phyloP scores from a whole-genome alignment of 148 eudicot genomes.

The Camellia lanceoleosa region DNA sequence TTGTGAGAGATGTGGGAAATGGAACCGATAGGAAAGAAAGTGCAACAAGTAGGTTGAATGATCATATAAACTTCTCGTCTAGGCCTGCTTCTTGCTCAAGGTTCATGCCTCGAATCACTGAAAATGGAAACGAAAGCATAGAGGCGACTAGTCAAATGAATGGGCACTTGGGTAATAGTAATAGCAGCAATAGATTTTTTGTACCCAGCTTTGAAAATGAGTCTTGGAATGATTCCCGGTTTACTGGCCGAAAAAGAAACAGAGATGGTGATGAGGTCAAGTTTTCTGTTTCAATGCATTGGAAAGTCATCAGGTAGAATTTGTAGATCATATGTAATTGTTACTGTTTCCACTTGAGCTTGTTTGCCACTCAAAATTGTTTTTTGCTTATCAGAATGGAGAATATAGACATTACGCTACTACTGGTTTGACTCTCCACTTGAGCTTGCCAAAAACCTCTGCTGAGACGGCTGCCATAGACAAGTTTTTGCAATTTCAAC shows the following conservation, averaged over 20 bases:
- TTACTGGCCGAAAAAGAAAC: constrained; percentile 34
- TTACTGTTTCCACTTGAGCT: background rate
- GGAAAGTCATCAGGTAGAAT: constrained; percentile 33
- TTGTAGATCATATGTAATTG: constrained; percentile 4
- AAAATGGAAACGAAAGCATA: constrained; percentile 28
- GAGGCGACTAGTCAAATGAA: constrained; percentile 11
- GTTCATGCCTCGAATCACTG: constrained; percentile 42
- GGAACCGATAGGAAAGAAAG: constrained; percentile 25
- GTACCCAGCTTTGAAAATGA: constrained; percentile 16
- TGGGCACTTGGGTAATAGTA: constrained; percentile 16
- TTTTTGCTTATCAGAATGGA: constrained; percentile 30
- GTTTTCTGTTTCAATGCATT: constrained; percentile 27
- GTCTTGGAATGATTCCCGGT: constrained; percentile 34
- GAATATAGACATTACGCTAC: constrained; percentile 22
- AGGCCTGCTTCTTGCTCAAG: constrained; percentile 22
- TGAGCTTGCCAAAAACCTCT: constrained; percentile 50
- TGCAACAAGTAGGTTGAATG: constrained; percentile 29
- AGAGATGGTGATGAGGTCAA: constrained; percentile 30
- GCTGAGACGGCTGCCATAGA: constrained; percentile 34
- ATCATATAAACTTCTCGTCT: constrained; percentile 35
- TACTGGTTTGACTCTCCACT: constrained; percentile 38
- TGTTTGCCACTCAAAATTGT: background rate
- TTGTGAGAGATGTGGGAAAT: constrained; percentile 32
- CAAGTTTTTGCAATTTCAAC: constrained; percentile 45
- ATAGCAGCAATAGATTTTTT: constrained; percentile 15